Base-by-base conservation (phyloP, 23 red algal species). In the Chondrus crispus region DNA sequence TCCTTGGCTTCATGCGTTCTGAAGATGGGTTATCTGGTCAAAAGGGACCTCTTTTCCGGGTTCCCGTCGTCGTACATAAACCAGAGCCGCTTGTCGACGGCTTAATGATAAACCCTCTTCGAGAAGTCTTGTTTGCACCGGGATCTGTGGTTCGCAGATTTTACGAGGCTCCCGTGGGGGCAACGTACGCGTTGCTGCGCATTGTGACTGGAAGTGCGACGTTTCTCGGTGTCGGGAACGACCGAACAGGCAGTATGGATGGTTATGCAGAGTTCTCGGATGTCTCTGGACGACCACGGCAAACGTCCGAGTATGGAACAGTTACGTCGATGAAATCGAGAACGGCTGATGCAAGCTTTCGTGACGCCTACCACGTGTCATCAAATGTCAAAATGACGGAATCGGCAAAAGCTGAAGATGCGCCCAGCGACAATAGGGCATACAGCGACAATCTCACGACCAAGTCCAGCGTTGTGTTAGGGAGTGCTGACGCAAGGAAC, bases 11-110 rank as follows among this genome's bases (percentile, higher is more conserved):
- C 54, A 48, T 91, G 40, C 57, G 29, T 0, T 22, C 44, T 45
- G 2, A 11, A 22, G 72, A 32, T n/a, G 62, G 41, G 5, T 53
- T 28, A 10, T 26, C 18, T 3, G 33, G 20, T 28, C 13, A 49
- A 30, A 63, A 45, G 20, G 84, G 93, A 60, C 93, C 84, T 26
- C 54, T 95, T 47, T 95, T 95, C 37, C 85, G 84, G 26, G 77
- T 95, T 29, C 93, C 93, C 11, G 68, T 95, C 52, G 71, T 85
- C n/a, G 80, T 95, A 81, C 74, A 90, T 46, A 90, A 90, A 81
- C 93, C 93, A 62, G 84, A 89, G 43, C 76, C 68, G 39, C 80
- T 95, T 30, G 73, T 84, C 44, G 85, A 73, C 45, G 93, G 78
- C 29, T 39, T 85, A 50, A 83, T 72, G 68, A 70, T 74, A 52